Percentiles rank a stretch among this genome's conserved stretches.
phyloP scores from a whole-genome alignment of 148 eudicot species.

The Chenopodium quinoa region DNA sequence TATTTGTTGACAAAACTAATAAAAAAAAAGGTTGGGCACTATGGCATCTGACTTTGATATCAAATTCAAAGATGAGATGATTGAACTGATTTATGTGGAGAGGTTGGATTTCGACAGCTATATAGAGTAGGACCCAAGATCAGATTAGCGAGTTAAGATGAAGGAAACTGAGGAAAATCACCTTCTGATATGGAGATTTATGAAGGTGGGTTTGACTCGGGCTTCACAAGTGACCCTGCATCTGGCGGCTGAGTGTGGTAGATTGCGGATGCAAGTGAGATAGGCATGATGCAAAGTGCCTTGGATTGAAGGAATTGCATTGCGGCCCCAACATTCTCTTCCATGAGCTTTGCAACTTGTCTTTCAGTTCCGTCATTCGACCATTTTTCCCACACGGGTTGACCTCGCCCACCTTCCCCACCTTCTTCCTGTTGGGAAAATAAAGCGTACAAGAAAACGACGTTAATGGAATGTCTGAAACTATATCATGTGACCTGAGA shows the following conservation, averaged over 20 bases:
- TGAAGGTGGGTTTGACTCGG: constrained; percentile 65
- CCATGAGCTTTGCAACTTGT: constrained; percentile 97
- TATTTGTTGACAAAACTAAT: constrained; percentile 40
- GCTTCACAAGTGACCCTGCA: constrained; percentile 54
- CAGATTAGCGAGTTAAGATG: constrained; percentile 25
- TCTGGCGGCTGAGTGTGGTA: constrained; percentile 84
- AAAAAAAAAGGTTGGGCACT: constrained; percentile 33
- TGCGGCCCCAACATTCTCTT: constrained; percentile 94
- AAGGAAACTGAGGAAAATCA: constrained; percentile 18
- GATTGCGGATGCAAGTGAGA: constrained; percentile 91
- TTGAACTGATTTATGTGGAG: constrained; percentile 23
- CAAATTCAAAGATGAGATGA: constrained; percentile 30
- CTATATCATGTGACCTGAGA: not conserved
- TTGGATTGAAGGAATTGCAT: constrained; percentile 98
- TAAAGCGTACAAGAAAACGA: constrained; percentile 16
- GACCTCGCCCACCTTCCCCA: constrained; percentile 63
- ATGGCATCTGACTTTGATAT: constrained; percentile 54
- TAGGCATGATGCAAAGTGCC: constrained; percentile 97
- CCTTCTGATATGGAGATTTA: constrained; percentile 25
- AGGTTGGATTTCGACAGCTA: constrained; percentile 23
- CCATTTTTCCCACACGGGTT: constrained; percentile 98
- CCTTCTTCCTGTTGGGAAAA: constrained; percentile 57
- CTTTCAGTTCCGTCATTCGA: constrained; percentile 96
- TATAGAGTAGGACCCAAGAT: constrained; percentile 17
- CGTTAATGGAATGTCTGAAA: constrained; percentile 4